Percentiles rank a stretch among this genome's conserved stretches.
phyloP scores from a whole-genome alignment of 2,329 filamentous ascomycete species.

The Podosphaera xanthii region DNA sequence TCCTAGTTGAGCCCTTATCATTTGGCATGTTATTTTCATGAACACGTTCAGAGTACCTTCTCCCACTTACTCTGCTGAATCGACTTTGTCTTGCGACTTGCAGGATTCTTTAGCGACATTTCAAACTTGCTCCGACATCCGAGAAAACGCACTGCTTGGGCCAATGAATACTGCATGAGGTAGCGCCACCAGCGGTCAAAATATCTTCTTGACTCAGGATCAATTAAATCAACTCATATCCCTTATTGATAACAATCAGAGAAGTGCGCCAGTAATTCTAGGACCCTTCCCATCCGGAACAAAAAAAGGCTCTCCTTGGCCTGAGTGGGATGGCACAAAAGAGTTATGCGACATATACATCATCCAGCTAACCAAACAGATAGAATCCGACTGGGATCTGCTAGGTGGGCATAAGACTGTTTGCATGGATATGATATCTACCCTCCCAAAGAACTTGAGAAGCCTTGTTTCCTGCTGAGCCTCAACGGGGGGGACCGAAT shows the following conservation, averaged over 20 bases:
- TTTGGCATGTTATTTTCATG: too few species aligned
- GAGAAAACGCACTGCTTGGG: too few species aligned
- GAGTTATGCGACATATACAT: neutral
- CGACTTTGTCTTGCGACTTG: too few species aligned
- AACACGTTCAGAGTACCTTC: too few species aligned
- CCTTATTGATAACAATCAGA: neutral
- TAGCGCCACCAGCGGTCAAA: too few species aligned
- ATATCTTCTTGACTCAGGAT: neutral
- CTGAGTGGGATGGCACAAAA: neutral
- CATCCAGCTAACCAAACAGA: neutral
- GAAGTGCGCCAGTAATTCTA: neutral
- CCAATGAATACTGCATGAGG: too few species aligned
- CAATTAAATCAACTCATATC: neutral
- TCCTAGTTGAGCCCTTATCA: too few species aligned
- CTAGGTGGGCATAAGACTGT: neutral
- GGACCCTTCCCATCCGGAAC: neutral
- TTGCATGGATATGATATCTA: neutral
- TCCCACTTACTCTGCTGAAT: too few species aligned
- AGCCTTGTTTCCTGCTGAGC: too few species aligned
- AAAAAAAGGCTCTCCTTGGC: neutral
- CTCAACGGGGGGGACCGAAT: neutral
- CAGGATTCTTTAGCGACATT: too few species aligned
- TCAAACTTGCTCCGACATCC: too few species aligned
- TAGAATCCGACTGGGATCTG: neutral
- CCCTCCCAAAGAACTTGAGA: neutral